These are phyloP conservation scores for Salix caprea DNA, from an alignment of 345 rosid genomes.

Conservation along the genomic window DNA sequence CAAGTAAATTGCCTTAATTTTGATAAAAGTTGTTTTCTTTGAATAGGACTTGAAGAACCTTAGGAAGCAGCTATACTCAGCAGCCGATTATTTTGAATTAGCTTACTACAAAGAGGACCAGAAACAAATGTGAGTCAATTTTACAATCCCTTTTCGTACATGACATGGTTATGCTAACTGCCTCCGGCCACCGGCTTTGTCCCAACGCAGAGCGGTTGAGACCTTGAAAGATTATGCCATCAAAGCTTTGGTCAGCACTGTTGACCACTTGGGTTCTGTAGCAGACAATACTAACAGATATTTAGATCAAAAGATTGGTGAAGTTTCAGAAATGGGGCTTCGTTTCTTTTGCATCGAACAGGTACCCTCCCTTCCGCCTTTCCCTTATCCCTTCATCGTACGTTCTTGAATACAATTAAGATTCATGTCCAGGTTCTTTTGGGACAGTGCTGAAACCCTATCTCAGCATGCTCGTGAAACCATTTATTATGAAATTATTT, in stretches of 20 bases:
- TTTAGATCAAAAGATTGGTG: constrained; percentile 46
- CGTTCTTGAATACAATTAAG: background rate
- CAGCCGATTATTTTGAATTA: constrained; percentile 77
- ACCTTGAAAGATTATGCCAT: constrained; percentile 64
- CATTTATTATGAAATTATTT: background rate
- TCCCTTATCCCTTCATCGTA: background rate
- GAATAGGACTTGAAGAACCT: constrained; percentile 70
- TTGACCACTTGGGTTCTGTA: constrained; percentile 88
- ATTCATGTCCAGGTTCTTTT: background rate
- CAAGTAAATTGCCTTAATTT: background rate
- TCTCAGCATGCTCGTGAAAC: constrained; percentile 7
- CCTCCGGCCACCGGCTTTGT: background rate
- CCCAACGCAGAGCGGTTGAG: constrained; percentile 47
- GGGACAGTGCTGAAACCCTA: background rate
- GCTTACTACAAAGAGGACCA: constrained; percentile 53
- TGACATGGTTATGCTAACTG: background rate
- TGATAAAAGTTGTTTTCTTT: constrained; percentile 3
- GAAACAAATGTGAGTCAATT: constrained; percentile 53
- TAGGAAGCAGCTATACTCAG: constrained; percentile 70
- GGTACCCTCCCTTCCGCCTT: constrained; percentile 29
- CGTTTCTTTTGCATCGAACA: constrained; percentile 56
- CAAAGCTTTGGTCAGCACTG: constrained; percentile 68
- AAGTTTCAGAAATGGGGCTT: constrained; percentile 44
- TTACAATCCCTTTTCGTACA: background rate
- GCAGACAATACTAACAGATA: constrained; percentile 55